phyloP scores from a whole-genome alignment of 2,329 filamentous ascomycete species.

The Sarocladium strictum region DNA sequence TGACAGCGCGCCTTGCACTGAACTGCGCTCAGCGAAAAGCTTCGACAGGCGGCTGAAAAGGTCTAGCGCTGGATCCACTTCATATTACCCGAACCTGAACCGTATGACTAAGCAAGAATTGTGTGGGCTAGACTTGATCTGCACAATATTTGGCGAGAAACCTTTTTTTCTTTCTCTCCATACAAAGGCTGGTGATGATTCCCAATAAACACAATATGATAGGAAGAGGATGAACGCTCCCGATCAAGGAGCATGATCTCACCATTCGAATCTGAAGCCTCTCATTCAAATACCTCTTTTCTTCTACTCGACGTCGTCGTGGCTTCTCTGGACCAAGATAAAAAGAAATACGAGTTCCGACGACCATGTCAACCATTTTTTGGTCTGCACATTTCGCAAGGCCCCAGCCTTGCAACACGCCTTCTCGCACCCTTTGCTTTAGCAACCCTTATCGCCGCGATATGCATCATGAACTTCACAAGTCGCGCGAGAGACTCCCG shows the following conservation, averaged over 20 bases:
- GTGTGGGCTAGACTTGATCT: neutral
- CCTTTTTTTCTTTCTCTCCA: slow-evolving; percentile 23
- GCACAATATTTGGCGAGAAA: neutral
- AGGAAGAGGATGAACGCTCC: slow-evolving; percentile 63
- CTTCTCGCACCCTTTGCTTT: too few relatives aligned
- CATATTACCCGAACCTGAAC: slow-evolving; percentile 1
- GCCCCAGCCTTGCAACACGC: too few relatives aligned
- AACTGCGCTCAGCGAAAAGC: neutral
- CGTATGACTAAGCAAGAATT: slow-evolving; percentile 5
- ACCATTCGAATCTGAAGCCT: slow-evolving; percentile 56
- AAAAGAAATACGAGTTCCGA: too few relatives aligned
- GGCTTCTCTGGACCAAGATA: neutral
- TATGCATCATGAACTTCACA: too few relatives aligned
- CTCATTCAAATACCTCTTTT: slow-evolving; percentile 1
- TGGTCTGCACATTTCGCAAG: too few relatives aligned
- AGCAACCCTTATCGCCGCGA: too few relatives aligned
- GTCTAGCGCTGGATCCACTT: neutral
- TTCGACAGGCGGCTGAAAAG: neutral
- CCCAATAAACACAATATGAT: slow-evolving; percentile 49
- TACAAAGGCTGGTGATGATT: slow-evolving; percentile 57
- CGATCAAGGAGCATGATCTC: slow-evolving; percentile 50
- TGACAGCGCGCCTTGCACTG: neutral
- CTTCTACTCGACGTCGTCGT: neutral
- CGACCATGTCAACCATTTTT: too few relatives aligned
- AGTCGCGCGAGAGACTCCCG: too few relatives aligned